Evolutionary conservation across 1,284 basidiomycete genomes (phyloP), one percentile per base, ranked within the genome.

Genomic region (Leccinum pachyderme): DNA sequence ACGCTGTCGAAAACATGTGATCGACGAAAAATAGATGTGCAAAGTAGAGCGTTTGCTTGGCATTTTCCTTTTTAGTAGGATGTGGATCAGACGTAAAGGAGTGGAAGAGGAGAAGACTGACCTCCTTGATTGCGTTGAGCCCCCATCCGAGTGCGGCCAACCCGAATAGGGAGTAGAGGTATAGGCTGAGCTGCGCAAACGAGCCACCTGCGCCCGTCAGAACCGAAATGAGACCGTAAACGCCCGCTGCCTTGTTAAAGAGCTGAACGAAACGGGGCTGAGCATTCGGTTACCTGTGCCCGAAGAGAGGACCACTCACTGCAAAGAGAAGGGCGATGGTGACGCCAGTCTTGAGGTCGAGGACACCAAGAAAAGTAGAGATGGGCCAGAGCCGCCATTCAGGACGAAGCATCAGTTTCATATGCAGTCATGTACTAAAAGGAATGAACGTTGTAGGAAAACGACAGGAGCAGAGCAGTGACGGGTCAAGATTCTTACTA

Each of bases 161-260:
- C 28, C 87, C 93, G 15, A 88, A 73, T 52, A 91, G 86, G 11
- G 93, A 97, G 77, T 99, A 99, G 37, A 95, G 79, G 73, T 99
- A 99, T 67, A 95, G 81, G 71, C 85, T 89, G 56, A 98, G 80
- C 74, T 99, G 96, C 1, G 91, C 85, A 62, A 95, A 88, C 7
- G 92, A 89, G 24, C 93, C 94, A 37, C 92, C 93, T 49, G 86
- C 84, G 46, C 92, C 88, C 2, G 87, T 89, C 61, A 96, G 78
- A 59, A 96, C 81, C 13, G 95, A 94, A 51, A 99, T 87, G 60
- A 99, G 84, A 52, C 96, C 96, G 71, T 98, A 99, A 15, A 98
- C 83, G 54, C 96, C 96, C 13, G 96, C 96, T 52, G 95, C 95
- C 76, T 99, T 99, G 82, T 99, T 98, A 63, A 99, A 82, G 51